Percentiles rank a stretch among this genome's conserved stretches.
Evolutionary conservation across 306 rosid species (phyloP).

Genomic region (Lathyrus tuberosus): DNA sequence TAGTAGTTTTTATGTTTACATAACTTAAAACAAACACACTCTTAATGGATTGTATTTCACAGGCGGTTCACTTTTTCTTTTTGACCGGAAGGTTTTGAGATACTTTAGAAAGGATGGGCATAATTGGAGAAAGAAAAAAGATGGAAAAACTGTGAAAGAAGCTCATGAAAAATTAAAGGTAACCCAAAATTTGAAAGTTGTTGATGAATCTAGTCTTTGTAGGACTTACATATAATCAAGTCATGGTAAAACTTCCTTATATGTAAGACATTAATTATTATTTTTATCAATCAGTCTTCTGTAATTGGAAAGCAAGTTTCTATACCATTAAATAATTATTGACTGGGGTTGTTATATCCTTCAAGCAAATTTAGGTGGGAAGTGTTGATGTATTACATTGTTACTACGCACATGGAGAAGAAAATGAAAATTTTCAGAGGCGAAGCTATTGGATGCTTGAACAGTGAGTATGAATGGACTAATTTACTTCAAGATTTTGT

Average conservation of each 20-base stretch:
- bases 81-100: constrained; percentile 88
- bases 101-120: constrained; percentile 94
- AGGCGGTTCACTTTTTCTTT: constrained; percentile 92
- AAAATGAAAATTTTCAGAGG: constrained; percentile 85
- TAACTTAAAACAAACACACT: background rate
- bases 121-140: constrained; percentile 92
- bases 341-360: constrained; percentile 40
- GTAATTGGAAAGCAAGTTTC: constrained; percentile 29
- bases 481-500: constrained; percentile 33
- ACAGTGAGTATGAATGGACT: constrained; percentile 64
- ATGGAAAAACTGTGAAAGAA: constrained; percentile 91
- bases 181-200: constrained; percentile 36
- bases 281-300: background rate
- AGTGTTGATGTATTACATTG: constrained; percentile 89
- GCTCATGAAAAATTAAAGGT: constrained; percentile 97
- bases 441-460: constrained; percentile 98
- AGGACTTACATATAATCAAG: constrained; percentile 9
- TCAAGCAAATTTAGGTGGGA: constrained; percentile 76
- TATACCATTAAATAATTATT: constrained; percentile 35
- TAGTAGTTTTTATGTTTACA: background rate
- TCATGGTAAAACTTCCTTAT: constrained; percentile 11
- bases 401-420: constrained; percentile 98
- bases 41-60: constrained; percentile 36
- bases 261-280: constrained; percentile 5
- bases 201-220: constrained; percentile 11